A percentile compares a stretch with the other conserved stretches of the same genome.
These are phyloP conservation scores for Xanthoconium purpureum DNA, from an alignment of 768 basidiomycete species.

Conservation along the genomic window DNA sequence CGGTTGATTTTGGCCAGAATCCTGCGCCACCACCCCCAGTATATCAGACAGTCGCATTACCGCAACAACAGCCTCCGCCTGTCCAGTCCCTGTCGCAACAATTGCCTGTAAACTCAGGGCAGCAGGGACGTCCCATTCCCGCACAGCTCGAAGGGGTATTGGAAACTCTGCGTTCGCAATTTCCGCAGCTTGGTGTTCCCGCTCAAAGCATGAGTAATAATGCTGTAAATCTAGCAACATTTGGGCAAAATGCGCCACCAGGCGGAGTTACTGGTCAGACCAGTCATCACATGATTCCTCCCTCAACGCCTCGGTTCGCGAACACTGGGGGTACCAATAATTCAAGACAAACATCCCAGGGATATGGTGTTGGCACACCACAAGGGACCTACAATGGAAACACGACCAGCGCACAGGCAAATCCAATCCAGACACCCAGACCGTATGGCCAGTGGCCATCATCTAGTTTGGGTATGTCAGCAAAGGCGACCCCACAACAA, in stretches of 20 bases:
- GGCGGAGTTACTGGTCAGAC: not conserved
- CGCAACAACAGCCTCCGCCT: conserved; percentile 1
- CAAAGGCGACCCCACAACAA: conserved; percentile 1
- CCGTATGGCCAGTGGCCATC: not conserved
- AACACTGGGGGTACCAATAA: not conserved
- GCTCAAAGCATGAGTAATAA: not conserved
- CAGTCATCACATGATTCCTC: not conserved
- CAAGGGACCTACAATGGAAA: conserved; percentile 3
- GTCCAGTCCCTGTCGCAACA: conserved; percentile 1
- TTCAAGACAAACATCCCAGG: not conserved
- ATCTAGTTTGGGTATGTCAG: conserved; percentile 1
- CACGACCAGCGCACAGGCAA: not conserved
- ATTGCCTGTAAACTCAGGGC: not conserved
- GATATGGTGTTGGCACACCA: conserved; percentile 7
- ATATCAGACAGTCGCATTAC: not conserved
- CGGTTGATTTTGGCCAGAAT: conserved; percentile 1
- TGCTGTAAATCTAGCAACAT: not conserved
- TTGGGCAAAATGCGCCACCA: not conserved
- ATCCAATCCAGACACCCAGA: conserved; percentile 2
- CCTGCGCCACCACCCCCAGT: not conserved
- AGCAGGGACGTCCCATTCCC: conserved; percentile 6
- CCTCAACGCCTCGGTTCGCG: not conserved
- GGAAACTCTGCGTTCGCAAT: conserved; percentile 13
- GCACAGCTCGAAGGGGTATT: conserved; percentile 15
- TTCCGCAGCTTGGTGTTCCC: conserved; percentile 7